Conservation (phyloP, 331 rosid species). For the Malus hybrid region DNA sequence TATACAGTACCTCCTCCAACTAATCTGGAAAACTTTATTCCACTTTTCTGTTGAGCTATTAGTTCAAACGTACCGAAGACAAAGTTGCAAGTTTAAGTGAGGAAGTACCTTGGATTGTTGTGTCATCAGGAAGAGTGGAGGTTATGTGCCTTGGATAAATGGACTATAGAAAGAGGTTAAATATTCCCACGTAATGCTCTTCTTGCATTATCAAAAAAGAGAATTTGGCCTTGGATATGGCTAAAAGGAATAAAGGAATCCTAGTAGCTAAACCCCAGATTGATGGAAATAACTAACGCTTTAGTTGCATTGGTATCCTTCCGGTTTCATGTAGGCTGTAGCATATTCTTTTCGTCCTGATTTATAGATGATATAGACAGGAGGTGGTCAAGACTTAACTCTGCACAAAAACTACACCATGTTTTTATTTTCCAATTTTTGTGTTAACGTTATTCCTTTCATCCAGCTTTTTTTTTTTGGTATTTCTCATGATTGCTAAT, state of each 20-base stretch:
- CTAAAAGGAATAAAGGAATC: background rate
- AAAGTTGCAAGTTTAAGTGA: background rate
- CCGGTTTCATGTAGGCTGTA: background rate
- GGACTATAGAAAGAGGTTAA: background rate
- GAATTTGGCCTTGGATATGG: background rate
- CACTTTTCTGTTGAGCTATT: background rate
- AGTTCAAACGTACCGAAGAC: background rate
- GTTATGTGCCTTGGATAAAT: background rate
- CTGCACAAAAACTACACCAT: background rate
- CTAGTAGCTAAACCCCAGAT: background rate
- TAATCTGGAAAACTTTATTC: background rate
- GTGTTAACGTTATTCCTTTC: background rate
- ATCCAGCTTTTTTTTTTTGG: background rate
- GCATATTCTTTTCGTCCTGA: background rate
- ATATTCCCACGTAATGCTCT: background rate
- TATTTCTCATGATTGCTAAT: background rate
- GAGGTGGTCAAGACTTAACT: background rate
- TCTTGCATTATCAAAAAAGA: background rate
- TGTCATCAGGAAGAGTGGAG: background rate
- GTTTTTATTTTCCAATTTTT: background rate
- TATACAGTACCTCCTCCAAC: background rate
- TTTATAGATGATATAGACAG: background rate
- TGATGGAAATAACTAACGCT: background rate
- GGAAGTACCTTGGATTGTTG: background rate
- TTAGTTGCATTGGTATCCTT: background rate